A percentile compares a stretch with the other conserved stretches of the same genome.
phyloP scores from a whole-genome alignment of 768 basidiomycete species.

The Pleurotus tuber-regium region DNA sequence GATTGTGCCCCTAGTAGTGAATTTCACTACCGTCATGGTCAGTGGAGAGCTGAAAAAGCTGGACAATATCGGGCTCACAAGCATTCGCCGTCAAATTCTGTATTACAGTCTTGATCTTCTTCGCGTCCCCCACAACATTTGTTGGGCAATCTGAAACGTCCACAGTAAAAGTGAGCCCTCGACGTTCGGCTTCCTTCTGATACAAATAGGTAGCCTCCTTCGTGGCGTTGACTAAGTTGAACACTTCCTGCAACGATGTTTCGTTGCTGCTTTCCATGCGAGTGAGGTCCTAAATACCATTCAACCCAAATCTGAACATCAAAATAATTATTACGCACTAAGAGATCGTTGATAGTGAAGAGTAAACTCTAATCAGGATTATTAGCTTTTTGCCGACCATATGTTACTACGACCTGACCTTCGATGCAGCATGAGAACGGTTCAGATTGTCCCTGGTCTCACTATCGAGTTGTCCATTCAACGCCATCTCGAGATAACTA shows the following conservation, averaged over 20 bases:
- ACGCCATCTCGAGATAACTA: conserved; percentile 77
- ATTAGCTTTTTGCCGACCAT: neutral
- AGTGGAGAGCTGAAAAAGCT: neutral
- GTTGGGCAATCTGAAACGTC: conserved; percentile 52
- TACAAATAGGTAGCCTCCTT: conserved; percentile 63
- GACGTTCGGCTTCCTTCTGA: conserved; percentile 60
- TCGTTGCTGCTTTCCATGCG: conserved; percentile 73
- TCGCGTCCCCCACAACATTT: conserved; percentile 68
- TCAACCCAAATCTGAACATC: neutral
- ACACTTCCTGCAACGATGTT: conserved; percentile 74
- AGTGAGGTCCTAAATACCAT: conserved; percentile 56
- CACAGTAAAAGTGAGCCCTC: conserved; percentile 57
- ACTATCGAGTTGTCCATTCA: conserved; percentile 67
- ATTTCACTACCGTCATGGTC: conserved; percentile 56
- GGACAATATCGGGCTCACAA: conserved; percentile 33
- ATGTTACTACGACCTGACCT: conserved; percentile 32
- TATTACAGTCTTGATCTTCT: conserved; percentile 73
- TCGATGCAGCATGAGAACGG: conserved; percentile 73
- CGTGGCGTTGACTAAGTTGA: conserved; percentile 61
- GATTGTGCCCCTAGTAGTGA: conserved; percentile 60
- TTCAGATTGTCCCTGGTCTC: conserved; percentile 76
- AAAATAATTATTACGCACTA: conserved; percentile 34
- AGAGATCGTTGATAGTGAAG: conserved; percentile 81
- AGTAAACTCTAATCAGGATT: conserved; percentile 49
- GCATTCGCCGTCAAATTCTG: conserved; percentile 79